phyloP scores from a whole-genome alignment of 257 asterid genomes.

The Solanum piurae region DNA sequence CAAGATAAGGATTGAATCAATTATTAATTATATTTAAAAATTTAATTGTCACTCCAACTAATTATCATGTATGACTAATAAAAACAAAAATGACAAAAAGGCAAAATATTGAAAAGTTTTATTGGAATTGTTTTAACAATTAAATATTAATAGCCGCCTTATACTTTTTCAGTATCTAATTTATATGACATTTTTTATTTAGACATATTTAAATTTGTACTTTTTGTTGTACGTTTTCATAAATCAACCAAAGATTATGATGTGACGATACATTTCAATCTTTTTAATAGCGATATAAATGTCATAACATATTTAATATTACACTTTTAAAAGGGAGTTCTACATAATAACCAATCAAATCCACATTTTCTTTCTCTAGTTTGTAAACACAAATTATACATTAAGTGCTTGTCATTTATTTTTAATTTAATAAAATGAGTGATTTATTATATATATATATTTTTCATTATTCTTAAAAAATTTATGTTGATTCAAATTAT shows the following conservation, averaged over 20 bases:
- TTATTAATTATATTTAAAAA: background rate
- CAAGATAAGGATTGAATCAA: background rate
- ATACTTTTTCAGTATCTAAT: too few relatives aligned
- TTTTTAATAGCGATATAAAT: background rate
- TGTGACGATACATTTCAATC: background rate
- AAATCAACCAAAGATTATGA: background rate
- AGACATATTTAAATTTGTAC: background rate
- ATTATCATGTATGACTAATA: background rate
- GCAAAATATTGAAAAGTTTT: background rate
- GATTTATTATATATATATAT: background rate
- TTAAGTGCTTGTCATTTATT: background rate
- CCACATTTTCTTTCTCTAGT: background rate
- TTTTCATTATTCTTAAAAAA: background rate
- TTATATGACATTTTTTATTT: too few relatives aligned
- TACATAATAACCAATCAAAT: background rate
- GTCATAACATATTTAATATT: background rate
- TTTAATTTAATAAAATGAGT: background rate
- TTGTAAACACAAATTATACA: background rate
- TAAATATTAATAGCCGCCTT: too few relatives aligned
- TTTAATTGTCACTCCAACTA: background rate
- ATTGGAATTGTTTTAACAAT: background rate
- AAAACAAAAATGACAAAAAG: background rate
- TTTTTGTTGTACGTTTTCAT: too few relatives aligned
- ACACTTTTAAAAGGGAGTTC: background rate
- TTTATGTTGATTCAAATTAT: background rate